phyloP scores from a whole-genome alignment of 176 grass and related monocot genomes.

The Elaeis guineensis region DNA sequence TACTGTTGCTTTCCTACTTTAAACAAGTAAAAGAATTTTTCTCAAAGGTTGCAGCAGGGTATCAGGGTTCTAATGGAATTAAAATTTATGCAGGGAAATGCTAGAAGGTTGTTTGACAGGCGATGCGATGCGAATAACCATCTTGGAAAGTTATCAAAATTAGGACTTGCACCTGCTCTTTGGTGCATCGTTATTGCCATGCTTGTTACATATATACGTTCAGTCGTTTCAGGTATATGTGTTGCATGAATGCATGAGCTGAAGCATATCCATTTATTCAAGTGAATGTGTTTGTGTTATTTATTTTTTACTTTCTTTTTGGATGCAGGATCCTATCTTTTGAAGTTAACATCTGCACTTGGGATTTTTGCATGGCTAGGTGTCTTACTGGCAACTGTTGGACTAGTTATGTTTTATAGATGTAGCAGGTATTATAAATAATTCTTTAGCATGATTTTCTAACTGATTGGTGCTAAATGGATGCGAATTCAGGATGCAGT shows the following conservation, averaged over 20 bases:
- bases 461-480: no score
- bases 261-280: no score
- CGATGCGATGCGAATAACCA: conserved; percentile 50
- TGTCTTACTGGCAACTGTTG: conserved; percentile 71
- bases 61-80: conserved; percentile 2
- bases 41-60: neutral
- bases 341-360: conserved; percentile 50
- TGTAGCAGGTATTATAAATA: conserved; percentile 74
- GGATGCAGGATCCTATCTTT: conserved; percentile 50
- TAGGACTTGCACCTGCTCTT: conserved; percentile 85
- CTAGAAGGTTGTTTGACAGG: conserved; percentile 74
- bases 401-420: conserved; percentile 89
- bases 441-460: neutral
- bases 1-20: neutral
- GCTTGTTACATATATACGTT: conserved; percentile 71
- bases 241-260: no score
- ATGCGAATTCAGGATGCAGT: no score
- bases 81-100: conserved; percentile 67
- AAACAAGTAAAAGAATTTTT: neutral
- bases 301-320: conserved; percentile 18
- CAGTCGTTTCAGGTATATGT: conserved; percentile 72
- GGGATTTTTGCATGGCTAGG: conserved; percentile 78
- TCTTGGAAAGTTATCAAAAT: conserved; percentile 63
- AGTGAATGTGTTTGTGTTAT: neutral
- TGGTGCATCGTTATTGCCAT: conserved; percentile 60